Conservation (phyloP, 2,329 filamentous ascomycete genomes). For the Sporothrix luriei region DNA sequence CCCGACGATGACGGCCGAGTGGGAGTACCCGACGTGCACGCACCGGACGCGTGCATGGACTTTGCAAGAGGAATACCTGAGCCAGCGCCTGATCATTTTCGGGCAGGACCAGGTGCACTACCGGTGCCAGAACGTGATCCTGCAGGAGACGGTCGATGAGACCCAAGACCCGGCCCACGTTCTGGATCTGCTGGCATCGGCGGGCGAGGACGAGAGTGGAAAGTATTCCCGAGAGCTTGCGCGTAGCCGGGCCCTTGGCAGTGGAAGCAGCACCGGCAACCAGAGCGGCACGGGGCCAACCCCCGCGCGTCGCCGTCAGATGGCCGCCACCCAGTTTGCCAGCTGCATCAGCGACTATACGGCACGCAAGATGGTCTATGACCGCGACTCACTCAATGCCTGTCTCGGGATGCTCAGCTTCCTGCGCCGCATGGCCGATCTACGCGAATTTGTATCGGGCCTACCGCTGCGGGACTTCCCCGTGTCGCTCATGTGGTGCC, state of each 20-base stretch:
- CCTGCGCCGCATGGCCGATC: neutral
- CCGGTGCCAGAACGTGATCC: conserved; percentile 1
- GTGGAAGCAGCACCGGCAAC: neutral
- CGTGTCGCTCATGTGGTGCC: conserved; percentile 30
- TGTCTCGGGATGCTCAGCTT: conserved; percentile 23
- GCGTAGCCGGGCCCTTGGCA: neutral
- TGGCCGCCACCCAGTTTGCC: conserved; percentile 14
- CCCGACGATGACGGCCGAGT: conserved; percentile 23
- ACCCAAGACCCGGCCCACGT: neutral
- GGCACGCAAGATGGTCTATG: conserved; percentile 17
- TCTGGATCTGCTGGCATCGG: conserved; percentile 3
- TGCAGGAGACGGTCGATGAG: conserved; percentile 28
- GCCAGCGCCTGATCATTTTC: conserved; percentile 26
- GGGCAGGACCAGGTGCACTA: conserved; percentile 25
- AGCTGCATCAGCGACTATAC: conserved; percentile 21
- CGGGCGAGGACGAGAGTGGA: neutral
- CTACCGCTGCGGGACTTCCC: conserved; percentile 29
- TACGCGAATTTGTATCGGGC: conserved; percentile 25
- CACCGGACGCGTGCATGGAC: conserved; percentile 30
- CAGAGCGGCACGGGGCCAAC: neutral
- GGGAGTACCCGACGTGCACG: conserved; percentile 7
- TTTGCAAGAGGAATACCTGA: conserved; percentile 25
- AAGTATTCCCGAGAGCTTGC: neutral
- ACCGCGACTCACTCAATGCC: conserved; percentile 30
- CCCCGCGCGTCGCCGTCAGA: neutral